phyloP scores from a whole-genome alignment of 805 yeast genomes.

The Saturnispora gosingensis region DNA sequence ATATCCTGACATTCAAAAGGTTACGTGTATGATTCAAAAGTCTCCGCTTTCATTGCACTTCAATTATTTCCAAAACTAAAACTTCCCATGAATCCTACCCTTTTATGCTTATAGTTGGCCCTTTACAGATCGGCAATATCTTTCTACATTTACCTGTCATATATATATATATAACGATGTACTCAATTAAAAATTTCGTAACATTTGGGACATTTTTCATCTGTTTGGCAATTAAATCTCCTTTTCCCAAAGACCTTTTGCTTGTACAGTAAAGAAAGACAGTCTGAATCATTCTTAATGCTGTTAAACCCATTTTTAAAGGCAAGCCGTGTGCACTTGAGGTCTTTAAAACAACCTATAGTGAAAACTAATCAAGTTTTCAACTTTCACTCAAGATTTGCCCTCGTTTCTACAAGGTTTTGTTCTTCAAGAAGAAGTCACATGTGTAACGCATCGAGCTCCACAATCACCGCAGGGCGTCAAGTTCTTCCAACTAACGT shows the following conservation, averaged over 20 bases:
- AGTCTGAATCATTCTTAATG: not conserved
- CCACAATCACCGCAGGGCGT: conserved; percentile 13
- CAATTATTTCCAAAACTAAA: not conserved
- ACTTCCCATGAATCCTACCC: not conserved
- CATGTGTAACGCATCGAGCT: conserved; percentile 3
- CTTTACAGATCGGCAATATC: not conserved
- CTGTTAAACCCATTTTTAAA: not conserved
- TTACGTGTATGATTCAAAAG: not conserved
- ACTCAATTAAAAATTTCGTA: not conserved
- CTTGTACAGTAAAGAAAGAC: not conserved
- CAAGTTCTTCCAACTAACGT: conserved; percentile 40
- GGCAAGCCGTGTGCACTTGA: not conserved
- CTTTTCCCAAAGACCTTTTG: not conserved
- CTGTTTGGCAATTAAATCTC: not conserved
- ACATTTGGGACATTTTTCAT: not conserved
- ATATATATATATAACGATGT: not conserved
- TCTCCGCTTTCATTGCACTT: not conserved
- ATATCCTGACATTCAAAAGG: no score
- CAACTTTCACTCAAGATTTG: not conserved
- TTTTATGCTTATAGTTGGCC: not conserved
- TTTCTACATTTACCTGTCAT: not conserved
- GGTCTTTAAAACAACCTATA: not conserved
- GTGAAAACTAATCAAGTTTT: not conserved
- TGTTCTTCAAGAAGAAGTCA: conserved; percentile 4
- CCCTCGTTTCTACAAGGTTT: conserved; percentile 1